Evolutionary conservation across 2,329 filamentous ascomycete species (phyloP), one percentile per base, ranked within the genome.

Genomic region (Trichothecium roseum): DNA sequence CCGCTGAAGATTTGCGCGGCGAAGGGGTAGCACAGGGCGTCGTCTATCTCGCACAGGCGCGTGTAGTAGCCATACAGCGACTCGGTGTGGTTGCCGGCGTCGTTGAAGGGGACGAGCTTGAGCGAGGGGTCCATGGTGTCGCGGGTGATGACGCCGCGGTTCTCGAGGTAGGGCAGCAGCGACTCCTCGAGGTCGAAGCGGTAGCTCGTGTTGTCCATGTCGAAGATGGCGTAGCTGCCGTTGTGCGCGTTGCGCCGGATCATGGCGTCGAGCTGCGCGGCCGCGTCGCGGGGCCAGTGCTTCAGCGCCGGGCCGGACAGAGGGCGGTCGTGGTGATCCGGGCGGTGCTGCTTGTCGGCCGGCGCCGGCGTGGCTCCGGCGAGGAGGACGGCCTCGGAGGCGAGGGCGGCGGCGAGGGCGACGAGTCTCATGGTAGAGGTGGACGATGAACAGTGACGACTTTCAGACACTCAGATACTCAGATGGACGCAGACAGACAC

Each of bases 131-230:
- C 60, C 44, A 65, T 49, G 13, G 46, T 54, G 18, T 62, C 56
- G 37, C 62, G 56, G 3, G 58, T 61, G 16, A 65, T 35, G 30
- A 65, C 48, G 27, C 58, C 57, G 36, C 52, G 55, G 48, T 53
- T 57, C 41, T 65, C 62, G 33, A 65, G 59, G 30, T 48, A 65
- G 2, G 62, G 60, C 35, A 65, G 47, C 35, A 65, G 47, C 3
- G 59, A 62, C 46, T 65, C 62, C 37, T 64, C 60, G 9, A 65
- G 42, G 35, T 65, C 62, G 34, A 49, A 62, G 33, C 52, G 53
- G 27, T 57, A 65, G 41, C 54, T 57, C 3, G 62, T 65, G 46
- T 65, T 64, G 51, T 65, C 62, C 62, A 64, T 64, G 48, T 65
- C 59, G 31, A 63, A 63, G 17, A 58, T 51, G 10, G 60, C 59